A percentile compares a stretch with the other conserved stretches of the same genome.
These are phyloP conservation scores for Breynia disticha DNA, from an alignment of 441 rosid genomes.

Conservation along the genomic window DNA sequence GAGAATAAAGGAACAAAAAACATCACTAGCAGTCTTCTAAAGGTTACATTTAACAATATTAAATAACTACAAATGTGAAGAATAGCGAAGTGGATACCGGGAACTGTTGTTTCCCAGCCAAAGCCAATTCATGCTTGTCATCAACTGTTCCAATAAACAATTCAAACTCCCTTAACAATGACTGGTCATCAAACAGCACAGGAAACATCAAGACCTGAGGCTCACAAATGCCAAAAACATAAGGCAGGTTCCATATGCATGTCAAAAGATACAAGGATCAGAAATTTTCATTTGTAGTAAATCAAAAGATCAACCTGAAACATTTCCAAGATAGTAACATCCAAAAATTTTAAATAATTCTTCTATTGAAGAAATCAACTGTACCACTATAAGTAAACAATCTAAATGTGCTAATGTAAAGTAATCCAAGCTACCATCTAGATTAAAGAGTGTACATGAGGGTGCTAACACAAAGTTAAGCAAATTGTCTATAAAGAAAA, in stretches of 20 bases:
- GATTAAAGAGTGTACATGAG: no score
- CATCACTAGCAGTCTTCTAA: neutral
- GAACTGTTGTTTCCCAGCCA: constrained; percentile 87
- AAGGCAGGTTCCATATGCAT: neutral
- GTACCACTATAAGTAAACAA: no score
- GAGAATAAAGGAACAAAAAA: neutral
- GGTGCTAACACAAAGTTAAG: no score
- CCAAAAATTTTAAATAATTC: no score
- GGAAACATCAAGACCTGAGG: constrained; percentile 96
- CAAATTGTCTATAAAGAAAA: constrained; percentile 2
- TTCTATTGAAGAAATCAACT: no score
- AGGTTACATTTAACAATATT: neutral
- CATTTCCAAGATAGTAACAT: no score
- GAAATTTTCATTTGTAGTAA: neutral
- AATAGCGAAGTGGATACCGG: constrained; percentile 46
- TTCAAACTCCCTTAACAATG: constrained; percentile 75
- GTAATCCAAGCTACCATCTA: no score
- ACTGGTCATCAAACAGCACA: constrained; percentile 68
- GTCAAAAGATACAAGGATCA: constrained; percentile 9
- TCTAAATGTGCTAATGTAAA: no score
- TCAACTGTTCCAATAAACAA: constrained; percentile 83
- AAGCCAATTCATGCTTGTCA: constrained; percentile 84
- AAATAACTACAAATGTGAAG: constrained; percentile 6
- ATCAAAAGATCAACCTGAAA: no score
- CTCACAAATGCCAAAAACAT: constrained; percentile 9